phyloP scores from a whole-genome alignment of 208 protist genomes.

The Hexamita inflata region DNA sequence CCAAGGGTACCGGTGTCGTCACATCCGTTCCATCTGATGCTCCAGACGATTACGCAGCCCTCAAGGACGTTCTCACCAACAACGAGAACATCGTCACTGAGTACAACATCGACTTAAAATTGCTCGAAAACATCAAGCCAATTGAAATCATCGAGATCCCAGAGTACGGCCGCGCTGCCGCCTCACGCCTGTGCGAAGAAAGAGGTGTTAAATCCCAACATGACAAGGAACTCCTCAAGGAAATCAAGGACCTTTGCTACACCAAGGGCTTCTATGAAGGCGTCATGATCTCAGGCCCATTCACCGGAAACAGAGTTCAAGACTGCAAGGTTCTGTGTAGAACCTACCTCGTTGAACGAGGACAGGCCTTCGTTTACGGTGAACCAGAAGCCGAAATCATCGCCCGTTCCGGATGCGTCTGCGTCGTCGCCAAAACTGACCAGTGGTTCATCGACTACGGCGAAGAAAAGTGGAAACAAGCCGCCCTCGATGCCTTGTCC shows the following conservation, averaged over 20 bases:
- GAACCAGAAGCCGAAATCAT: constrained; percentile 86
- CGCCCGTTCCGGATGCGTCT: constrained; percentile 88
- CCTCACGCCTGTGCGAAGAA: constrained; percentile 72
- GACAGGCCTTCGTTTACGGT: constrained; percentile 61
- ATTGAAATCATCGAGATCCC: constrained; percentile 82
- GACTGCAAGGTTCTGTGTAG: constrained; percentile 65
- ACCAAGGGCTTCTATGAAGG: constrained; percentile 92
- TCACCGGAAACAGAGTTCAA: constrained; percentile 56
- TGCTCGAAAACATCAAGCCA: constrained; percentile 59
- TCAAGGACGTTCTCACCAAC: constrained; percentile 41
- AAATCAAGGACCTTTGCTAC: constrained; percentile 90
- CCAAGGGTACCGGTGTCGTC: constrained; percentile 86
- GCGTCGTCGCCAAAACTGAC: constrained; percentile 88
- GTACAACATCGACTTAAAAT: constrained; percentile 45
- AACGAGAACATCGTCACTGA: constrained; percentile 44
- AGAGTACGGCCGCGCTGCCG: constrained; percentile 60
- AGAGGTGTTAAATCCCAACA: constrained; percentile 81
- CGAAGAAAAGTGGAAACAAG: constrained; percentile 56
- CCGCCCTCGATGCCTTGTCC: not conserved
- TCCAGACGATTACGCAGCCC: constrained; percentile 93
- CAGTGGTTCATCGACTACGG: constrained; percentile 99
- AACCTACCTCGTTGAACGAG: constrained; percentile 35
- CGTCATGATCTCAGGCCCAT: constrained; percentile 57
- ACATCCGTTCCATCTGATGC: constrained; percentile 82
- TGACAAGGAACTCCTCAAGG: constrained; percentile 71